Percentiles rank a stretch among this genome's conserved stretches.
phyloP scores from a whole-genome alignment of 257 asterid genomes.

The Solanum rostratum region DNA sequence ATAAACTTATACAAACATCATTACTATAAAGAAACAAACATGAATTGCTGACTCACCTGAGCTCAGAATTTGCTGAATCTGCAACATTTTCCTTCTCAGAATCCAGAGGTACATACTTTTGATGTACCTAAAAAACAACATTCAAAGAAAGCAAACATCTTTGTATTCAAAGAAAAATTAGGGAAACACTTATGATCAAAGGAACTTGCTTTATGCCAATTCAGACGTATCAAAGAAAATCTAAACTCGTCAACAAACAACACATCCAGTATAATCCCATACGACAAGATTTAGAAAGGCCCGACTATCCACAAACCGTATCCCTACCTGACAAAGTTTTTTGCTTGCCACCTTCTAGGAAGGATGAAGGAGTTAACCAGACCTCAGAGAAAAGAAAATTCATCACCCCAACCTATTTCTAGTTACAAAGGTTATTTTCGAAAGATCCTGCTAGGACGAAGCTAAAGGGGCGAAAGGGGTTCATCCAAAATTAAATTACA shows the following conservation, averaged over 20 bases:
- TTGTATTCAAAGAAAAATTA: neutral
- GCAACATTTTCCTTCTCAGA: slow-evolving; percentile 21
- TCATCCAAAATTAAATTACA: neutral
- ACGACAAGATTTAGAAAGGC: no score
- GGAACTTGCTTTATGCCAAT: neutral
- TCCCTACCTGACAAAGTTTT: neutral
- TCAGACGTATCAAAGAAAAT: neutral
- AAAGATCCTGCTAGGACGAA: neutral
- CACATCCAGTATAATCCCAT: neutral
- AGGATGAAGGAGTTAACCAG: no score
- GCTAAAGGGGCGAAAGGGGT: neutral
- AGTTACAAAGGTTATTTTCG: no score
- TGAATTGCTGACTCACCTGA: slow-evolving; percentile 15
- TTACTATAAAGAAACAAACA: neutral
- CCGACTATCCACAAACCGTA: neutral
- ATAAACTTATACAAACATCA: neutral
- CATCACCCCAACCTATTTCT: no score
- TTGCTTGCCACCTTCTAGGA: no score
- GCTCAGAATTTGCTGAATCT: slow-evolving; percentile 19
- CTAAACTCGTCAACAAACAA: neutral
- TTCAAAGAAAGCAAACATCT: neutral
- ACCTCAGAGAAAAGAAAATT: no score
- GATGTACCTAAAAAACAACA: slow-evolving; percentile 24
- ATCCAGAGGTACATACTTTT: slow-evolving; percentile 53
- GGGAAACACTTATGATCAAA: neutral